Evolutionary conservation across 2,329 filamentous ascomycete genomes (phyloP), one percentile per base, ranked within the genome.

Genomic region (Fusarium acutatum): DNA sequence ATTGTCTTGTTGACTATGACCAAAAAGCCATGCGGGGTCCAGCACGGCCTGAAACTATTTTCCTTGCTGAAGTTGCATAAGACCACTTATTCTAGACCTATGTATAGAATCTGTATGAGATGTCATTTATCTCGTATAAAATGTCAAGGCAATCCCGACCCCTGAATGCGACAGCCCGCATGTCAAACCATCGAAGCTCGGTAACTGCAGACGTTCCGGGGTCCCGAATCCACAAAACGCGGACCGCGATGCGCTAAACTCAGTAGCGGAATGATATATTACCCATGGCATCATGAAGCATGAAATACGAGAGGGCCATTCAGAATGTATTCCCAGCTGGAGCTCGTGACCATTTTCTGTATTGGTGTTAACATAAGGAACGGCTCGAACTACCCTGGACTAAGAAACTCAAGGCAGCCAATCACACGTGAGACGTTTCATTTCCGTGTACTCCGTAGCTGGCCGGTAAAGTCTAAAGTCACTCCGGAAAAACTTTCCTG

Each of bases 231-330:
- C 50, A 54, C 50, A 54, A 40, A 54, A 18, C 50, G 34, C 50
- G 50, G 50, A 54, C 50, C 50, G 50, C 50, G 50, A 40, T 54
- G 50, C 50, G 50, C 50, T 54, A 54, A 40, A 5, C 15, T 28
- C 50, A 54, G 24, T 40, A 54, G 34, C 50, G 50, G 50, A 38
- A 30, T 54, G 34, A 54, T 28, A 11, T 2, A 15, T 52, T 12
- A 7, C 3, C 17, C 24, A 28, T 40, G 20, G 24, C 34, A 38
- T 40, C 50, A 54, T 40, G 8, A 26, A 26, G 11, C 15, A 17
- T 28, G 14, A 54, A 54, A 54, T 54, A 54, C 50, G 50, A 40
- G 14, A 26, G 5, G 50, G 7, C 50, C 50, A 38, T 17, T 53
- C 50, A 53, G 34, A 17, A 20, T 18, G 11, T n/a, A 18, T n/a